Percentiles rank a stretch among this genome's conserved stretches.
phyloP scores from a whole-genome alignment of 768 basidiomycete species.

The Inosperma sp. region DNA sequence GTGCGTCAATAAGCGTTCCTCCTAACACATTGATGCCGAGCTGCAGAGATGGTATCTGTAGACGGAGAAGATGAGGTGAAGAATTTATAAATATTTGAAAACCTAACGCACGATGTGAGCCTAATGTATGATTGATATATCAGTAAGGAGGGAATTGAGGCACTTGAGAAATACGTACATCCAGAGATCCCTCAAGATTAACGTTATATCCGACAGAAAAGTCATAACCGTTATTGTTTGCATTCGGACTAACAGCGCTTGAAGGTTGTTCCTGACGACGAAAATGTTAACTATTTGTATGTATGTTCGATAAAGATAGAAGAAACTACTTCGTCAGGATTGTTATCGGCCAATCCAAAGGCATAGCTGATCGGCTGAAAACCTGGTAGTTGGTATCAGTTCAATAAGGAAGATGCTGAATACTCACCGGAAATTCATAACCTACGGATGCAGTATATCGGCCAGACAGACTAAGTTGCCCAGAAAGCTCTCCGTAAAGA shows the following conservation, averaged over 20 bases:
- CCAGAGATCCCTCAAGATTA: conserved; percentile 21
- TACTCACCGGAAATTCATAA: not conserved
- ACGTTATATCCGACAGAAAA: conserved; percentile 14
- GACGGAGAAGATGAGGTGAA: too few relatives aligned
- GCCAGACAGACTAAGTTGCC: not conserved
- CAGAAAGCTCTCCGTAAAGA: not conserved
- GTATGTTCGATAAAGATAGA: too few relatives aligned
- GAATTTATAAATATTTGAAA: too few relatives aligned
- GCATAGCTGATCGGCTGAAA: conserved; percentile 11
- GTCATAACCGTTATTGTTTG: not conserved
- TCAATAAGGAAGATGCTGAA: too few relatives aligned
- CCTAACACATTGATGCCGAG: conserved; percentile 23
- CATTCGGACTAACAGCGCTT: not conserved
- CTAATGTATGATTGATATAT: too few relatives aligned
- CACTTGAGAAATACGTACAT: conserved; percentile 21
- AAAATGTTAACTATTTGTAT: too few relatives aligned
- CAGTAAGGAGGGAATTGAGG: too few relatives aligned
- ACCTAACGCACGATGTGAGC: too few relatives aligned
- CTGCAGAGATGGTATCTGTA: conserved; percentile 22
- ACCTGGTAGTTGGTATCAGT: too few relatives aligned
- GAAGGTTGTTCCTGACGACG: not conserved
- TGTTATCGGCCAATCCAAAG: conserved; percentile 12
- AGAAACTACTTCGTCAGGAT: conserved; percentile 7
- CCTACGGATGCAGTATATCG: not conserved
- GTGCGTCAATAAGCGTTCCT: conserved; percentile 23